Base-by-base conservation (phyloP, 768 basidiomycete species). In the Neoboletus magnificus region DNA sequence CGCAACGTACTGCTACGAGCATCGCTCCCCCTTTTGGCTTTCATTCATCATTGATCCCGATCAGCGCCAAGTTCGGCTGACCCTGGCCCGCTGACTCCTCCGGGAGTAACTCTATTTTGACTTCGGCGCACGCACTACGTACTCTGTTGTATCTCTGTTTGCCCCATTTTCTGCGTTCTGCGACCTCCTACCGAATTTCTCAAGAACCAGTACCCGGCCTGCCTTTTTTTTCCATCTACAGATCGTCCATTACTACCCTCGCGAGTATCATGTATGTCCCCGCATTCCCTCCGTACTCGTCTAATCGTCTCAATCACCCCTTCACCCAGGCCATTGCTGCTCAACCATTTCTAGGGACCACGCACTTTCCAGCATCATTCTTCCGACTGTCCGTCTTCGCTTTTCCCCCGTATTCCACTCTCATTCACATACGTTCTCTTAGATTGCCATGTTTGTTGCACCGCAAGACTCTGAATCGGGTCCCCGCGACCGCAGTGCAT, bases 91-190 rank as follows among this genome's bases (percentile, higher is more conserved):
- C 35, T 44, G 48, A 51, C 18, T 20, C 36, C 37, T 43, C 47
- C 61, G 48, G 46, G 32, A 23, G 11, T 33, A 66, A 58, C 52
- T 67, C 58, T 66, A 62, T 65, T 64, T 66, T 61, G 36, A 47
- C 40, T 50, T 48, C 46, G 37, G 52, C 44, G 9, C 44, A 39
- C 35, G 3, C 30, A 13, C 39, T 61, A 52, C 52, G 56, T 61
- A 47, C 62, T 50, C 54, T 59, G 55, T 57, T 59, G 60, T 57
- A 46, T 33, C 46, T 35, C 52, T 55, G 52, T 61, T 66, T 66
- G 42, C 57, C 36, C 54, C 39, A 16, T 50, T 58, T 35, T 48
- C 45, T n/a, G 48, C 56, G 37, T 54, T 36, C 51, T 35, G 20
- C 42, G 13, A 42, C 27, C 41, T 39, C 16, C 30, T 35, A 32